Evolutionary conservation across 306 rosid species (phyloP).

Genomic region (Medicago ruthenica): DNA sequence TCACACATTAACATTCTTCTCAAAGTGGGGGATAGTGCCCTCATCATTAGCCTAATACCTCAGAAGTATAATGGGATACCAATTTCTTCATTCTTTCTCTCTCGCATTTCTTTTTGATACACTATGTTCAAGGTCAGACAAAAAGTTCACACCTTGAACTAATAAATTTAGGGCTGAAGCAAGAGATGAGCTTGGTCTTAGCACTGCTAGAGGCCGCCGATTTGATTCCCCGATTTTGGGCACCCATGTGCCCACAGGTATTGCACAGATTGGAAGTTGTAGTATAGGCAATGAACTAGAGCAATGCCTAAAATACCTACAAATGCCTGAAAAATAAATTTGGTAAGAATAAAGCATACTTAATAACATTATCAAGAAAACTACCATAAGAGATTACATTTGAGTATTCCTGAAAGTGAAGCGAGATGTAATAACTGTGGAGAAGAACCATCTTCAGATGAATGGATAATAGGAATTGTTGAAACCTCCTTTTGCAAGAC

Average conservation of each 20-base stretch:
- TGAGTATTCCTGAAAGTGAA: conserved; percentile 88
- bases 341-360: conserved; percentile 49
- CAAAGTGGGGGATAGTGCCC: conserved; percentile 31
- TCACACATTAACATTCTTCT: conserved; percentile 37
- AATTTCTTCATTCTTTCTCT: conserved; percentile 34
- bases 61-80: conserved; percentile 44
- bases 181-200: conserved; percentile 85
- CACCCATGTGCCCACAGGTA: conserved; percentile 94
- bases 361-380: conserved; percentile 22
- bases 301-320: conserved; percentile 89
- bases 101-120: conserved; percentile 42
- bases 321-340: conserved; percentile 80
- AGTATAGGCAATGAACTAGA: conserved; percentile 81
- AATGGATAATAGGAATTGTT: conserved; percentile 82
- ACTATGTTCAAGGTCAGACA: conserved; percentile 45
- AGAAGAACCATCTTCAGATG: conserved; percentile 80
- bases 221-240: conserved; percentile 93
- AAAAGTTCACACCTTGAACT: conserved; percentile 71
- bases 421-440: conserved; percentile 92
- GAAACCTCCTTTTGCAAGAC: conserved; percentile 83
- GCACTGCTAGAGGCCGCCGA: conserved; percentile 74
- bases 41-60: conserved; percentile 42
- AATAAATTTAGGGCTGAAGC: conserved; percentile 82
- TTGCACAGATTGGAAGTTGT: conserved; percentile 76
- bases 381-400: conserved; percentile 59